Percentiles rank a stretch among this genome's conserved stretches.
Evolutionary conservation across 1,284 basidiomycete genomes (phyloP).

Genomic region (Tylopilus sp.): DNA sequence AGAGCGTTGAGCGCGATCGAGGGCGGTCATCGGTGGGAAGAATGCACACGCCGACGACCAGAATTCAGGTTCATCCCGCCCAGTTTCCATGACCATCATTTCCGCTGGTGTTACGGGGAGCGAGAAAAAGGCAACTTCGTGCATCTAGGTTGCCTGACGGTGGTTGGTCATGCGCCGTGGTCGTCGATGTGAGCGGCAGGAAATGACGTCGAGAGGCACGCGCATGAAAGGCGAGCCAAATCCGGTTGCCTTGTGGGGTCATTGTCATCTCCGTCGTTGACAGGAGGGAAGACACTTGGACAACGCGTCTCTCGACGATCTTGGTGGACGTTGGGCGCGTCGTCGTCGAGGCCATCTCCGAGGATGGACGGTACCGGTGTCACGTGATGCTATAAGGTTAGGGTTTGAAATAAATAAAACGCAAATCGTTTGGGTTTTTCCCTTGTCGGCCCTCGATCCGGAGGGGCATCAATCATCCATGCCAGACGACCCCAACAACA

Average conservation of each 20-base stretch:
- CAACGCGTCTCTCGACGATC: no score
- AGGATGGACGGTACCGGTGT: slow-evolving; percentile 20
- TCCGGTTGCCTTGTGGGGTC: no score
- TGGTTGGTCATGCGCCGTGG: slow-evolving; percentile 17
- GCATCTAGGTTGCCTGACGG: not conserved
- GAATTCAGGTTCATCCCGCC: not conserved
- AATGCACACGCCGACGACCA: not conserved
- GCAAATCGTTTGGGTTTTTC: not conserved
- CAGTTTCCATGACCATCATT: slow-evolving; percentile 18
- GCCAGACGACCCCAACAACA: slow-evolving; percentile 43
- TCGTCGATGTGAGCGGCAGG: slow-evolving; percentile 7
- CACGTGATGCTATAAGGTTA: slow-evolving; percentile 29
- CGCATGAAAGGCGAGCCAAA: no score
- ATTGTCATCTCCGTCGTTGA: slow-evolving; percentile 10
- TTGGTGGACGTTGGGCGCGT: no score
- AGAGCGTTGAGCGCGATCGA: slow-evolving; percentile 15
- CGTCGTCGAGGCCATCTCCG: no score
- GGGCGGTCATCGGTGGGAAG: slow-evolving; percentile 21
- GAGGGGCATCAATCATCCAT: slow-evolving; percentile 37
- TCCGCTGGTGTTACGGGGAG: slow-evolving; percentile 19
- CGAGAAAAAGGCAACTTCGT: no score
- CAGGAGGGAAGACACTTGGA: no score
- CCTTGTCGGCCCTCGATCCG: slow-evolving; percentile 30
- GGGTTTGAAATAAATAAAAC: slow-evolving; percentile 33
- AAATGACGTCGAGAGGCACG: slow-evolving; percentile 2